Evolutionary conservation across 192 early-diverging fungal genomes (phyloP).

Genomic region (Gryganskiella cystojenkinii): DNA sequence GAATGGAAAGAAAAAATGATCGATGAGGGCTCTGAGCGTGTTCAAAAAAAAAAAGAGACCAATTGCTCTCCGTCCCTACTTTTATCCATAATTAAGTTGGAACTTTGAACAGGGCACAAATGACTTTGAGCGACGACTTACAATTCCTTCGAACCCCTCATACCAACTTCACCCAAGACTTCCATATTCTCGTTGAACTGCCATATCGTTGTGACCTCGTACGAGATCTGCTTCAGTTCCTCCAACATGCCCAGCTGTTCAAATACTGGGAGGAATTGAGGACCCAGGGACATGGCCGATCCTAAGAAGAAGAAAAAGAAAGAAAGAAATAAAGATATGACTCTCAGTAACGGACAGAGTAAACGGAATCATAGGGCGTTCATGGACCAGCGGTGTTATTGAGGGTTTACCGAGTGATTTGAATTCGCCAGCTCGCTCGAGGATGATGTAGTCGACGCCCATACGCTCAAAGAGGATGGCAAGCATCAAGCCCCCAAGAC

Average conservation of each 20-base stretch:
- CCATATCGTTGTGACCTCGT: not conserved
- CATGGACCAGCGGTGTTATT: not conserved
- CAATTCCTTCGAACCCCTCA: not conserved
- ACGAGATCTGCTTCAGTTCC: conserved; percentile 4
- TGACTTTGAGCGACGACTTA: not conserved
- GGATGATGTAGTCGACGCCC: conserved; percentile 23
- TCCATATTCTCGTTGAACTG: conserved; percentile 4
- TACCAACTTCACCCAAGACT: not conserved
- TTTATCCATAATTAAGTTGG: too few species aligned
- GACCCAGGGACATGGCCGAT: conserved; percentile 20
- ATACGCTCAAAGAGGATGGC: conserved; percentile 16
- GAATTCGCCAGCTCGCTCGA: not conserved
- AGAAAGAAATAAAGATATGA: too few species aligned
- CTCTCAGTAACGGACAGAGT: too few species aligned
- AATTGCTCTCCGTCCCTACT: too few species aligned
- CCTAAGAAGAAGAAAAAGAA: conserved; percentile 2
- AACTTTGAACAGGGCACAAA: not conserved
- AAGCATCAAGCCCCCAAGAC: conserved; percentile 18
- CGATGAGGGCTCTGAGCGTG: too few species aligned
- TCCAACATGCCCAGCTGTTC: conserved; percentile 27
- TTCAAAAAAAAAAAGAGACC: too few species aligned
- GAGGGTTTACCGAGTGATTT: conserved; percentile 1
- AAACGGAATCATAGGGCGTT: too few species aligned
- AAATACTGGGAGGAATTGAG: conserved; percentile 20
- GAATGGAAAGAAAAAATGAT: too few species aligned